phyloP scores from a whole-genome alignment of 106 monocot genomes.

The Gastrodia elata region DNA sequence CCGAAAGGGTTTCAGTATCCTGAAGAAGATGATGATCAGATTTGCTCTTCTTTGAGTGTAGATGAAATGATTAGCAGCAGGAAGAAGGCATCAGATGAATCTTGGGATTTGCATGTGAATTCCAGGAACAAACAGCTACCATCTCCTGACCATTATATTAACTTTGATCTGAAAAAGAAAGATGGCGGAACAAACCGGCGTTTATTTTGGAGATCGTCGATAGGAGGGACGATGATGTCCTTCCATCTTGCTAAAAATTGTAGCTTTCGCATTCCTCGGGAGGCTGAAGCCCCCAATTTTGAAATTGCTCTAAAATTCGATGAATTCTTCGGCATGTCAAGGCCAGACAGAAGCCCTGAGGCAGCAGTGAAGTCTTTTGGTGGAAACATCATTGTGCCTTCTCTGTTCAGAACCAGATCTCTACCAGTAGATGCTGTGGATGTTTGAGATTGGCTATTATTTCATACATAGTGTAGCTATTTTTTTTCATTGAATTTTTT shows the following conservation, averaged over 20 bases:
- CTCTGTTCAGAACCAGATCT: slow-evolving; percentile 34
- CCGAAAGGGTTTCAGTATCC: slow-evolving; percentile 10
- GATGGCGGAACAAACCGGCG: not conserved
- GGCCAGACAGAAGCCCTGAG: slow-evolving; percentile 2
- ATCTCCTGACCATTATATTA: slow-evolving; percentile 12
- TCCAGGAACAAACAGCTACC: slow-evolving; percentile 9
- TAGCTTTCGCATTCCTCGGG: slow-evolving; percentile 5
- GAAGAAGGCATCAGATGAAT: not conserved
- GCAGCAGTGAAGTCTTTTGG: slow-evolving; percentile 29
- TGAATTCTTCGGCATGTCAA: not conserved
- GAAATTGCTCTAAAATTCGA: not conserved
- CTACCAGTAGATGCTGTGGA: slow-evolving; percentile 39
- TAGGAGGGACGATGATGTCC: slow-evolving; percentile 10
- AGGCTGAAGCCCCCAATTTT: not conserved
- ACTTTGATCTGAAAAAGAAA: not conserved
- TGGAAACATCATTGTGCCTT: slow-evolving; percentile 10
- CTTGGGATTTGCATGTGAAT: not conserved
- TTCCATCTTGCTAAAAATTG: slow-evolving; percentile 8
- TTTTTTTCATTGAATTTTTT: too few relatives aligned
- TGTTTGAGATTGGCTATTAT: slow-evolving; percentile 19
- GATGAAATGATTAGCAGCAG: not conserved
- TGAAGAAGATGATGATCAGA: slow-evolving; percentile 14
- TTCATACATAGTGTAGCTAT: too few relatives aligned
- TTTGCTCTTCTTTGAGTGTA: not conserved
- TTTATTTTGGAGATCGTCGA: not conserved